Conservation (phyloP, 2,329 filamentous ascomycete genomes). For the Aspergillus eucalypticola region DNA sequence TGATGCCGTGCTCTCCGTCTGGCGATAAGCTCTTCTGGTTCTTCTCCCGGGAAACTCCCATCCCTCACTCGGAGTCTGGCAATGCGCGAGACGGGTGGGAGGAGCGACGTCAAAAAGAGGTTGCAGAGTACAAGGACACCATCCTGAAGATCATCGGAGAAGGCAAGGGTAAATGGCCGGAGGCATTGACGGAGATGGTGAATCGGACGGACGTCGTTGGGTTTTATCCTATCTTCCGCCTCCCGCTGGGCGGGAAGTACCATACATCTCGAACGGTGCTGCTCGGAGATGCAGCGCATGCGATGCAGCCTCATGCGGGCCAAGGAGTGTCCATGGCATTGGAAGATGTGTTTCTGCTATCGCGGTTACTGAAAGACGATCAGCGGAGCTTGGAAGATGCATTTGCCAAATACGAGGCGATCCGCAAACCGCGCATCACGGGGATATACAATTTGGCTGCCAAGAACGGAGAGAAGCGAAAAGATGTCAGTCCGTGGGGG, state of each 20-base stretch:
- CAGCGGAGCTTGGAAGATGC: conserved; percentile 20
- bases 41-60: conserved; percentile 28
- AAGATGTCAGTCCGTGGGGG: conserved; percentile 25
- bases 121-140: conserved; percentile 25
- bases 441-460: conserved; percentile 27
- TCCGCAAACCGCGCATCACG: conserved; percentile 34
- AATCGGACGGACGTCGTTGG: conserved; percentile 23
- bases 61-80: conserved; percentile 20
- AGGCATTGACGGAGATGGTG: conserved; percentile 13
- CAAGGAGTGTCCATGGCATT: conserved; percentile 57
- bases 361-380: conserved; percentile 25
- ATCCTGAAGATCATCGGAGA: conserved; percentile 10
- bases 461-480: conserved; percentile 27
- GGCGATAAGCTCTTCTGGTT: conserved; percentile 31
- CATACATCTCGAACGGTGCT: conserved; percentile 36
- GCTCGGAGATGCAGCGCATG: conserved; percentile 37
- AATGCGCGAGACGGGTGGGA: conserved; percentile 33
- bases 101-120: conserved; percentile 25
- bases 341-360: conserved; percentile 47
- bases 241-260: conserved; percentile 36
- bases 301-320: conserved; percentile 44
- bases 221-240: conserved; percentile 39
- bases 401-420: conserved; percentile 30
- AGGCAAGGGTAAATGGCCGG: neutral
- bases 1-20: conserved; percentile 25